A percentile compares a stretch with the other conserved stretches of the same genome.
These are phyloP conservation scores for Beta corolliflora DNA, from an alignment of 179 eudicot species.

Conservation along the genomic window DNA sequence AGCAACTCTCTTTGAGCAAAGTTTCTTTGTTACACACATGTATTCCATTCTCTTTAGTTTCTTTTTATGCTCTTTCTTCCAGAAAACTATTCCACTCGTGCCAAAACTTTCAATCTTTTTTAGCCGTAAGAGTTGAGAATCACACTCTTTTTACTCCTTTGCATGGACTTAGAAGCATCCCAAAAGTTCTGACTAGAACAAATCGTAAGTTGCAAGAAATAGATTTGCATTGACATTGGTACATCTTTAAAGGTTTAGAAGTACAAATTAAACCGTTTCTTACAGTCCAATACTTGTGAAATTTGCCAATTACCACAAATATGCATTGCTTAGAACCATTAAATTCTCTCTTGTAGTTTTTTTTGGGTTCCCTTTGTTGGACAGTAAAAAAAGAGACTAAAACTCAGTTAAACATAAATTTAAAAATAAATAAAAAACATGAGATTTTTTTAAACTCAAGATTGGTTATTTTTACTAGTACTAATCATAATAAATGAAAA, in stretches of 20 bases:
- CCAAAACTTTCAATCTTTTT: slow-evolving; percentile 30
- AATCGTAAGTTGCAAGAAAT: slow-evolving; percentile 16
- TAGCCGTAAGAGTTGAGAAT: slow-evolving; percentile 11
- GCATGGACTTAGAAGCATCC: slow-evolving; percentile 22
- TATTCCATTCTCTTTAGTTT: slow-evolving; percentile 18
- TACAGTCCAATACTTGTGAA: slow-evolving; percentile 1
- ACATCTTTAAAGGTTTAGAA: background rate
- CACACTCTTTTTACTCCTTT: slow-evolving; percentile 6
- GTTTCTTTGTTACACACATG: slow-evolving; percentile 40
- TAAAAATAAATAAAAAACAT: background rate
- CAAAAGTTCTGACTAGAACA: slow-evolving; percentile 10
- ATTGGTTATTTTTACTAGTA: slow-evolving; percentile 15
- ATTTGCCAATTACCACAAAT: slow-evolving; percentile 6
- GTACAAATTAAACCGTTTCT: background rate
- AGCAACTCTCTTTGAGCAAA: slow-evolving; percentile 32
- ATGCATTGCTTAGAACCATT: slow-evolving; percentile 10
- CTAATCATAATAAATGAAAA: slow-evolving; percentile 21
- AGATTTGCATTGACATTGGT: slow-evolving; percentile 23
- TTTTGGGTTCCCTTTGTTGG: slow-evolving; percentile 19
- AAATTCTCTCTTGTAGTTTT: slow-evolving; percentile 4
- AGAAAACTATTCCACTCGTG: slow-evolving; percentile 30
- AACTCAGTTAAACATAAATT: background rate
- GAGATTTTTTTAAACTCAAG: background rate
- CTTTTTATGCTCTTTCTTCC: slow-evolving; percentile 16
- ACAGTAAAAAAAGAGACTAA: slow-evolving; percentile 1